Percentiles rank a stretch among this genome's conserved stretches.
These are phyloP conservation scores for Brassica balearica DNA, from an alignment of 441 rosid species.

Conservation along the genomic window DNA sequence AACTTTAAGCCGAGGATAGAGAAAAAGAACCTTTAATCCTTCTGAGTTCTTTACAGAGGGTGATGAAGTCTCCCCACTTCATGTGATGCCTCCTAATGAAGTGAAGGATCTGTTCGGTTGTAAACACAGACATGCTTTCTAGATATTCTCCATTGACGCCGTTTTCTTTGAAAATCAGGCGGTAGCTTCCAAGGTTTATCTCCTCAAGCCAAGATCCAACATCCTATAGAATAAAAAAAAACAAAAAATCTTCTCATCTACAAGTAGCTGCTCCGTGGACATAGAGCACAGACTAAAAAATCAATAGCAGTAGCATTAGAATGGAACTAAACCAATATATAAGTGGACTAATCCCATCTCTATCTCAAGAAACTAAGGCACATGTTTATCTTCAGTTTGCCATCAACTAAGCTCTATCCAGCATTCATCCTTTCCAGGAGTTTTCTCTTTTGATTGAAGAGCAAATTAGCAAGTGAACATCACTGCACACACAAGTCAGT, in stretches of 20 bases:
- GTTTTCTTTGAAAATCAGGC: slow-evolving; percentile 92
- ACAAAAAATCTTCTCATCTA: slow-evolving; percentile 18
- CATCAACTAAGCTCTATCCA: slow-evolving; percentile 9
- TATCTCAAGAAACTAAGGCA: background rate
- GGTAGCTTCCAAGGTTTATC: slow-evolving; percentile 89
- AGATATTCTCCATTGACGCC: slow-evolving; percentile 96
- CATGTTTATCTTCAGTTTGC: background rate
- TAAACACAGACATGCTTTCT: slow-evolving; percentile 99
- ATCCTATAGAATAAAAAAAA: slow-evolving; percentile 57
- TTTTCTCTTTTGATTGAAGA: slow-evolving; percentile 1
- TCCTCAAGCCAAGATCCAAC: slow-evolving; percentile 98
- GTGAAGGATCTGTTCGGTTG: slow-evolving; percentile 98
- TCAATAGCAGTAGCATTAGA: slow-evolving; percentile 8
- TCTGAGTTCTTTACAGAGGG: slow-evolving; percentile 96
- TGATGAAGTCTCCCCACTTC: slow-evolving; percentile 99
- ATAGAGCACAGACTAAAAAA: background rate
- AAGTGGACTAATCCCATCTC: background rate
- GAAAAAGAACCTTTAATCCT: slow-evolving; percentile 80
- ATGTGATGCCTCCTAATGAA: slow-evolving; percentile 99
- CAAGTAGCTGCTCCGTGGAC: background rate
- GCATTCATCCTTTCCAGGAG: background rate
- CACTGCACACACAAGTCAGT: background rate
- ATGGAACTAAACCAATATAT: background rate
- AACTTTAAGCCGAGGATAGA: slow-evolving; percentile 3
- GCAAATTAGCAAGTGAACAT: slow-evolving; percentile 24